A percentile compares a stretch with the other conserved stretches of the same genome.
Evolutionary conservation across 2,329 filamentous ascomycete species (phyloP).

Genomic region (Dactylellina leptospora): DNA sequence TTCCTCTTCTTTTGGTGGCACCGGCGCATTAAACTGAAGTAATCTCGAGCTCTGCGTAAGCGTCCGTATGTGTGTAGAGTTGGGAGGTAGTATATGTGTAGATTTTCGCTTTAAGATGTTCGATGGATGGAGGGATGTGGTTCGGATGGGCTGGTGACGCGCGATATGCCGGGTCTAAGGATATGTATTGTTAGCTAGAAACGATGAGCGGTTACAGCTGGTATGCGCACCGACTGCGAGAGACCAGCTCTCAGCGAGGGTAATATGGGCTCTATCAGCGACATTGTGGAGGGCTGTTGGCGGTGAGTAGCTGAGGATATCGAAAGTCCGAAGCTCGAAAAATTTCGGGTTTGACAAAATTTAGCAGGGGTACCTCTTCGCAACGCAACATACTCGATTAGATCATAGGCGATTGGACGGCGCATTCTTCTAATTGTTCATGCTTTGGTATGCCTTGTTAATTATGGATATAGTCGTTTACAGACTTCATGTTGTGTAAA

Average conservation of each 20-base stretch:
- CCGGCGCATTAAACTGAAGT: not conserved
- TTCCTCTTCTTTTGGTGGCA: not conserved
- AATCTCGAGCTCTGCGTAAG: slow-evolving; percentile 7
- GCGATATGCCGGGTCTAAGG: slow-evolving; percentile 31
- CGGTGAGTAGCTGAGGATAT: not conserved
- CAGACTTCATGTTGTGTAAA: too few species aligned
- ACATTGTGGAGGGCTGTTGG: slow-evolving; percentile 19
- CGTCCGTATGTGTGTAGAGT: not conserved
- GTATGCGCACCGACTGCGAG: slow-evolving; percentile 39
- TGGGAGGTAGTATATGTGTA: slow-evolving; percentile 4
- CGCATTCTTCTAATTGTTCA: too few species aligned
- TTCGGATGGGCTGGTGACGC: slow-evolving; percentile 19
- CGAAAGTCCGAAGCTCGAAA: slow-evolving; percentile 24
- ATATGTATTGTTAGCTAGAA: not conserved
- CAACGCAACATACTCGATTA: slow-evolving; percentile 15
- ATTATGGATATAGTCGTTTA: too few species aligned
- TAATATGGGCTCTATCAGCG: slow-evolving; percentile 50
- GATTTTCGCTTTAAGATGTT: slow-evolving; percentile 36
- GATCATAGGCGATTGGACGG: too few species aligned
- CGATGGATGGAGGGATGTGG: slow-evolving; percentile 13
- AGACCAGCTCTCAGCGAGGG: slow-evolving; percentile 49
- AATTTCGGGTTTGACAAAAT: slow-evolving; percentile 30
- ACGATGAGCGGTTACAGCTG: not conserved
- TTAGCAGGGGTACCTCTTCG: slow-evolving; percentile 17
- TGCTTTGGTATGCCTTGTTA: too few species aligned